Evolutionary conservation across 2,329 filamentous ascomycete genomes (phyloP).

Genomic region (Pseudocercospora pini-densiflorae): DNA sequence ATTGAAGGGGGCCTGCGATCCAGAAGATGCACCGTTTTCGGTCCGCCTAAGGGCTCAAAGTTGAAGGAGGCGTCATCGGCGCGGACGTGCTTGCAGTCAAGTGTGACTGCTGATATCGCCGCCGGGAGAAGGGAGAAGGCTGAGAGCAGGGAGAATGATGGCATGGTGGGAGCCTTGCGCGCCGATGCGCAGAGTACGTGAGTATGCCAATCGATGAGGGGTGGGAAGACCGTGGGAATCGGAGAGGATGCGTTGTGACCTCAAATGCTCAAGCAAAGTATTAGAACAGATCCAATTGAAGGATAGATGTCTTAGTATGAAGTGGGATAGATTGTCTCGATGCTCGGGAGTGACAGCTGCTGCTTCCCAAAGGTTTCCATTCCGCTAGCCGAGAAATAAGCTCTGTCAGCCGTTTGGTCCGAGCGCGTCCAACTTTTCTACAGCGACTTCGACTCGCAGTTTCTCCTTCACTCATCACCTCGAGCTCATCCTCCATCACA

Average conservation of each 20-base stretch:
- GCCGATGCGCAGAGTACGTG: background rate
- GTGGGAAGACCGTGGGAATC: background rate
- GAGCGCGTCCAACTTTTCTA: background rate
- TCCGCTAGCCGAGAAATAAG: background rate
- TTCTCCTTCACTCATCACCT: slow-evolving; percentile 1
- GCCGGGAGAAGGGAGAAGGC: slow-evolving; percentile 38
- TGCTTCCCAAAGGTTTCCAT: background rate
- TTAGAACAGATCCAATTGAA: background rate
- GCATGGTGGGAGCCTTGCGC: slow-evolving; percentile 21
- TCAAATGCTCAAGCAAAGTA: background rate
- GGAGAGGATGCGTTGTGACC: background rate
- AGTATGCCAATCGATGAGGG: background rate
- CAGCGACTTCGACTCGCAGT: background rate
- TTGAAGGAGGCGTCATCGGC: slow-evolving; percentile 67
- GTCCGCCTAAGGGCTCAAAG: slow-evolving; percentile 66
- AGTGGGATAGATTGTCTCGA: background rate
- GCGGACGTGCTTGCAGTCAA: slow-evolving; percentile 67
- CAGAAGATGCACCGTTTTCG: slow-evolving; percentile 68
- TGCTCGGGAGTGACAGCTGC: background rate
- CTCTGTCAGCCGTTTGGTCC: background rate
- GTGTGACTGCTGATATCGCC: slow-evolving; percentile 51
- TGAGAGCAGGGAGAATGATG: slow-evolving; percentile 26
- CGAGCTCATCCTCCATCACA: background rate
- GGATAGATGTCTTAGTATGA: background rate
- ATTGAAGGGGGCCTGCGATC: slow-evolving; percentile 54